These are phyloP conservation scores for Auriscalpium orientale DNA, from an alignment of 768 basidiomycete genomes.

Conservation along the genomic window DNA sequence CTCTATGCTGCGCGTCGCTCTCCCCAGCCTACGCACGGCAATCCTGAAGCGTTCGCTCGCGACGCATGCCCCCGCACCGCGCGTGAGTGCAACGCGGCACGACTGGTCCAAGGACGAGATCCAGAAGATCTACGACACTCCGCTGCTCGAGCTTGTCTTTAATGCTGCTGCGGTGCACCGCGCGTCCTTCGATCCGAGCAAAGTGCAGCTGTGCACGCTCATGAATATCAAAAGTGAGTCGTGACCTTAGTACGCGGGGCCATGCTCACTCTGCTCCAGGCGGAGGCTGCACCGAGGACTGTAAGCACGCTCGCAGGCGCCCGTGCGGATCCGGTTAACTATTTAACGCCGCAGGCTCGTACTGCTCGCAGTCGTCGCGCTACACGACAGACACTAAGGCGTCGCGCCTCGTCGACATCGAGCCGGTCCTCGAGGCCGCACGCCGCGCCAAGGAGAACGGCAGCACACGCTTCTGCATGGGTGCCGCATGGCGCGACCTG, in stretches of 20 bases:
- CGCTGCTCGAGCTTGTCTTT: slow-evolving; percentile 85
- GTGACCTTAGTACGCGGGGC: slow-evolving; percentile 18
- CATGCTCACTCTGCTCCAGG: slow-evolving; percentile 37
- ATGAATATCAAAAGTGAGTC: slow-evolving; percentile 98
- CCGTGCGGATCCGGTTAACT: background rate
- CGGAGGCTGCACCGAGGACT: slow-evolving; percentile 94
- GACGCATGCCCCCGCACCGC: slow-evolving; percentile 41
- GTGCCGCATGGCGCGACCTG: slow-evolving; percentile 95
- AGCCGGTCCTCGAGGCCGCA: slow-evolving; percentile 89
- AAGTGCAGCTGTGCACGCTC: slow-evolving; percentile 93
- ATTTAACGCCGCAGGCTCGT: slow-evolving; percentile 57
- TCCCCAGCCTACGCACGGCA: slow-evolving; percentile 10
- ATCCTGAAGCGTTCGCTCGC: slow-evolving; percentile 46
- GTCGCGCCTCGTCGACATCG: slow-evolving; percentile 77
- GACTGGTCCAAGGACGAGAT: slow-evolving; percentile 79
- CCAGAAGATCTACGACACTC: slow-evolving; percentile 75
- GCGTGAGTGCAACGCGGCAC: slow-evolving; percentile 32
- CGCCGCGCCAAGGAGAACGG: slow-evolving; percentile 93
- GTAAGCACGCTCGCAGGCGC: slow-evolving; percentile 35
- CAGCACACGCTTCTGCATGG: slow-evolving; percentile 98
- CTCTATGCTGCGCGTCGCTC: slow-evolving; percentile 33
- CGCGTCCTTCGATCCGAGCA: slow-evolving; percentile 76
- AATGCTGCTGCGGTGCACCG: slow-evolving; percentile 80
- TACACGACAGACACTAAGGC: slow-evolving; percentile 88
- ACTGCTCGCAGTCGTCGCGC: slow-evolving; percentile 96